Evolutionary conservation across 1,139 yeast genomes (phyloP).

Genomic region (Yamadazyma conglobata): DNA sequence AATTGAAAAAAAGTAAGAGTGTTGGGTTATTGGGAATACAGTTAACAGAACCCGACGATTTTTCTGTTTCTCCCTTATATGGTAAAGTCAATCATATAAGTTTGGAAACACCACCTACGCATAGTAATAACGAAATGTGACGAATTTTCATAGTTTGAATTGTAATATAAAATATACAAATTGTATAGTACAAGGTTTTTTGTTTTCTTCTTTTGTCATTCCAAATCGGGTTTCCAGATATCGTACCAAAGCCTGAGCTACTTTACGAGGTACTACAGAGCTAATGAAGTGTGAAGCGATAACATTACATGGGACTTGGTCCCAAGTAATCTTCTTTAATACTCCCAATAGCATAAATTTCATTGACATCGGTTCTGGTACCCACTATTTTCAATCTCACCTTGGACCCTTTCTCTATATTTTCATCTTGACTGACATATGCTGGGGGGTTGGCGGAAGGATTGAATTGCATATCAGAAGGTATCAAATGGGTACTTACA

Average conservation of each 20-base stretch:
- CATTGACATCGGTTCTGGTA: slow-evolving; percentile 95
- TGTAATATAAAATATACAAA: slow-evolving; percentile 8
- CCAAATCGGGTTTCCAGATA: too few species aligned
- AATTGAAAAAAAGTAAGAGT: slow-evolving; percentile 7
- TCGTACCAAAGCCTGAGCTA: too few species aligned
- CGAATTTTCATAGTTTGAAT: slow-evolving; percentile 2
- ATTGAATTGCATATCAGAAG: slow-evolving; percentile 89
- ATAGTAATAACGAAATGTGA: background rate
- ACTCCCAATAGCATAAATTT: slow-evolving; percentile 95
- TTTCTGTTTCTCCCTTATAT: slow-evolving; percentile 16
- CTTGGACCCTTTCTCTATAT: slow-evolving; percentile 88
- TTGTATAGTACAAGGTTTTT: slow-evolving; percentile 6
- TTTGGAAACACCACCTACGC: slow-evolving; percentile 6
- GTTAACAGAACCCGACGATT: slow-evolving; percentile 4
- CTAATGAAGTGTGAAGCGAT: too few species aligned
- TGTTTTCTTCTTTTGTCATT: slow-evolving; percentile 1
- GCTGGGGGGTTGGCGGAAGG: slow-evolving; percentile 98
- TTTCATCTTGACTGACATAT: slow-evolving; percentile 93
- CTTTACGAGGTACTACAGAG: too few species aligned
- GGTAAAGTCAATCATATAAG: slow-evolving; percentile 15
- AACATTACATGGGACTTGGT: slow-evolving; percentile 44
- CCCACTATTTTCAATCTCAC: slow-evolving; percentile 95
- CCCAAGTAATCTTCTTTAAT: slow-evolving; percentile 97
- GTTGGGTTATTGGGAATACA: slow-evolving; percentile 15
- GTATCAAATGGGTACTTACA: slow-evolving; percentile 91